Conservation (phyloP, 768 basidiomycete genomes). For the Chalciporus chontae region DNA sequence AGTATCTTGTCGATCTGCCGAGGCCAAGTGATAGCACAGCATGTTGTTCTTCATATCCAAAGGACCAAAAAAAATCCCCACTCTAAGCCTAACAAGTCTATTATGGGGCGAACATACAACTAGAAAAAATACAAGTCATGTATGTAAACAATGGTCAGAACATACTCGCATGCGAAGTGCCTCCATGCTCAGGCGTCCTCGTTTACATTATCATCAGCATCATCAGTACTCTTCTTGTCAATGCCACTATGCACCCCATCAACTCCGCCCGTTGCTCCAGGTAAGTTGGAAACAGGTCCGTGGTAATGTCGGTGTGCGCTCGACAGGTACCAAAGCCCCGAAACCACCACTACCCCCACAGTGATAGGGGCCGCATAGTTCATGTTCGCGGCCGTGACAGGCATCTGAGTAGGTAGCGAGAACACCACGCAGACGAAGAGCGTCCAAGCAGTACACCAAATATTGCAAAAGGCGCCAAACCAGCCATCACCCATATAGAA, state of each 20-base stretch:
- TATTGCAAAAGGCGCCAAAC: constrained; percentile 42
- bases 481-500: constrained; percentile 56
- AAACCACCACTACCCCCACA: constrained; percentile 18
- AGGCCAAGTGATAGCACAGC: too few relatives aligned
- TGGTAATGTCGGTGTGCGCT: constrained; percentile 53
- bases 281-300: constrained; percentile 55
- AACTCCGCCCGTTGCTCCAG: neutral
- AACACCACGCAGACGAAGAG: constrained; percentile 46
- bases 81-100: too few relatives aligned
- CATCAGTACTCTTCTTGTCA: constrained; percentile 1
- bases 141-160: too few relatives aligned
- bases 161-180: too few relatives aligned
- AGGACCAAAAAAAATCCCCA: too few relatives aligned
- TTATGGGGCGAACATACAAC: too few relatives aligned
- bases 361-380: constrained; percentile 45
- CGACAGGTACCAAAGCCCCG: constrained; percentile 50
- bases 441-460: constrained; percentile 45
- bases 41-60: too few relatives aligned
- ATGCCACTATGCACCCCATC: neutral
- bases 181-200: neutral
- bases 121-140: too few relatives aligned
- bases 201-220: neutral
- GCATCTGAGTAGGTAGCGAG: constrained; percentile 46
- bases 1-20: too few relatives aligned
- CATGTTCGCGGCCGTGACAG: constrained; percentile 48